phyloP scores from a whole-genome alignment of 331 rosid species.

The Erythrophleum ivorense region DNA sequence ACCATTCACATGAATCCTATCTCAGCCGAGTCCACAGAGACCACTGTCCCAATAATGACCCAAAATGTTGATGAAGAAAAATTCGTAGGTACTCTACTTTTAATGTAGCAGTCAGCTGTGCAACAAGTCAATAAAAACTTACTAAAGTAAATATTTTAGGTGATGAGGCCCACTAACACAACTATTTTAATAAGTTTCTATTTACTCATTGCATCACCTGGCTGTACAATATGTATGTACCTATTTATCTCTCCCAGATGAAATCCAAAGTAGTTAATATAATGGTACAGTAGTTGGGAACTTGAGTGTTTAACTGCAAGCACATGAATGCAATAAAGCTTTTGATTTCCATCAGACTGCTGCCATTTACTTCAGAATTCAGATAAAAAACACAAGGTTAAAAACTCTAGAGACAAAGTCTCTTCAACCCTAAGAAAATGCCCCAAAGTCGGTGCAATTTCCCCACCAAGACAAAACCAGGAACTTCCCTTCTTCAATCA shows the following conservation, averaged over 20 bases:
- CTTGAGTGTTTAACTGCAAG: constrained; percentile 48
- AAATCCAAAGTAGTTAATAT: constrained; percentile 39
- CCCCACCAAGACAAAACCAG: constrained; percentile 44
- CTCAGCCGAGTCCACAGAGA: constrained; percentile 10
- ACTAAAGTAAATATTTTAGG: too few relatives aligned
- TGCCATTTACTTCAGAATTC: constrained; percentile 45
- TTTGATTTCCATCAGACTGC: constrained; percentile 43
- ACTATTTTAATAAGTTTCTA: not conserved
- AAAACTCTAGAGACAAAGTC: constrained; percentile 46
- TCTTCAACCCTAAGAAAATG: constrained; percentile 45
- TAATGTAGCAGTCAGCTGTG: not conserved
- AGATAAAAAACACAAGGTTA: constrained; percentile 47
- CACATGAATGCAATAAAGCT: constrained; percentile 60
- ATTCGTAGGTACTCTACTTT: not conserved
- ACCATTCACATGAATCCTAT: constrained; percentile 45
- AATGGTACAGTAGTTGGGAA: constrained; percentile 43
- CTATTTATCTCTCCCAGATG: not conserved
- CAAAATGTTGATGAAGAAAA: constrained; percentile 32
- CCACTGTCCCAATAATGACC: constrained; percentile 29
- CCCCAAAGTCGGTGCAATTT: constrained; percentile 45
- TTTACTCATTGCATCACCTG: not conserved
- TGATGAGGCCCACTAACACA: not conserved
- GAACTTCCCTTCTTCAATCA: constrained; percentile 45
- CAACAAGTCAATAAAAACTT: not conserved
- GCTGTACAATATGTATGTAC: not conserved